phyloP scores from a whole-genome alignment of 2,329 filamentous ascomycete genomes.

The Colletotrichum sp. region DNA sequence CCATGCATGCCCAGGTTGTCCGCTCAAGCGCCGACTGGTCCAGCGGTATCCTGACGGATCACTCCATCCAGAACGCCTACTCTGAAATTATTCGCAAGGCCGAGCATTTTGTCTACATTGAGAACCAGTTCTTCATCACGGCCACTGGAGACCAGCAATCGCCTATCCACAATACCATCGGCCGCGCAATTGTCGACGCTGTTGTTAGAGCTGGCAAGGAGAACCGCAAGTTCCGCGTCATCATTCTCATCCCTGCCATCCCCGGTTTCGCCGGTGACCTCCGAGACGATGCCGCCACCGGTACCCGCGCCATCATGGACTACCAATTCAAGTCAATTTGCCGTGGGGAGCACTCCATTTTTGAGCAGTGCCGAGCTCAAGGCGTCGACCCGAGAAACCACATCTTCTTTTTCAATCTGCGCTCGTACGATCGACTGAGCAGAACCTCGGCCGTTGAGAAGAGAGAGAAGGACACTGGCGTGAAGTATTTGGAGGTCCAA shows the following conservation, averaged over 20 bases:
- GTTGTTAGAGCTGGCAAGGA: constrained; percentile 82
- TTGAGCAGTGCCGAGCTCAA: constrained; percentile 72
- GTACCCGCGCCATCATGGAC: constrained; percentile 95
- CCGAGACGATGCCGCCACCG: constrained; percentile 79
- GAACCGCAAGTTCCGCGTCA: constrained; percentile 86
- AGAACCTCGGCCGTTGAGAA: constrained; percentile 75
- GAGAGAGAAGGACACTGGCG: constrained; percentile 80
- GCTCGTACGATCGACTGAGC: constrained; percentile 92
- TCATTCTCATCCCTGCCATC: constrained; percentile 88
- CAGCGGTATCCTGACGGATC: constrained; percentile 83
- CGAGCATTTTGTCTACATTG: constrained; percentile 94
- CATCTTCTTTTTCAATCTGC: constrained; percentile 92
- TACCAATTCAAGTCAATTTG: constrained; percentile 98
- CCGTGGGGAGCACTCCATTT: constrained; percentile 90
- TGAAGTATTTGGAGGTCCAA: constrained; percentile 86
- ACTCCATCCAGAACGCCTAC: constrained; percentile 89
- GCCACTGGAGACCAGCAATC: constrained; percentile 87
- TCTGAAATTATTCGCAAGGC: constrained; percentile 84
- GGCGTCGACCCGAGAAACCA: constrained; percentile 81
- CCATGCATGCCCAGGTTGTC: constrained; percentile 83
- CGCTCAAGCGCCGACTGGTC: constrained; percentile 94
- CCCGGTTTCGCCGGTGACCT: constrained; percentile 95
- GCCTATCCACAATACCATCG: constrained; percentile 88
- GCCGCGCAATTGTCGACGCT: constrained; percentile 88
- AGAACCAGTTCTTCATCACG: constrained; percentile 99